A percentile compares a stretch with the other conserved stretches of the same genome.
These are phyloP conservation scores for Eutrema yunnanense DNA, from an alignment of 345 rosid species.

Conservation along the genomic window DNA sequence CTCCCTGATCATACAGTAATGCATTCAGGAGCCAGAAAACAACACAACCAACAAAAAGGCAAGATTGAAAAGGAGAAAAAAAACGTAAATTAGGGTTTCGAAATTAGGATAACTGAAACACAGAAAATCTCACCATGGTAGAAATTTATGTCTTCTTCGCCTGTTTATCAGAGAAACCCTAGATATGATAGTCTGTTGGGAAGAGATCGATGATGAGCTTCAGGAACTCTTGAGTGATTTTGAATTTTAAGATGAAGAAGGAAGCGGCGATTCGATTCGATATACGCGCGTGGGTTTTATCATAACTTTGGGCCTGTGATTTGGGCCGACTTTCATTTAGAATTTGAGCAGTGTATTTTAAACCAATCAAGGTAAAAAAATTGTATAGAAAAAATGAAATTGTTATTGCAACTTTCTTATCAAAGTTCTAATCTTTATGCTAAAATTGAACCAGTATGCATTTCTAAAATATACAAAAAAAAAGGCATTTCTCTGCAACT, in stretches of 20 bases:
- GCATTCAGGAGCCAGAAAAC: background rate
- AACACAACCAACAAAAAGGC: background rate
- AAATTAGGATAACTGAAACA: background rate
- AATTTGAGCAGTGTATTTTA: background rate
- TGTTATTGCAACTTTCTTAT: too few relatives aligned
- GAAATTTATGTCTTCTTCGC: background rate
- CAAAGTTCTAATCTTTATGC: too few relatives aligned
- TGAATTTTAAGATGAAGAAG: slow-evolving; percentile 4
- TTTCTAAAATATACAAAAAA: too few relatives aligned
- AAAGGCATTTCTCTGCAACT: too few relatives aligned
- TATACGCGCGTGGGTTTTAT: slow-evolving; percentile 7
- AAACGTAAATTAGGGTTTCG: slow-evolving; percentile 12
- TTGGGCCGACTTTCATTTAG: background rate
- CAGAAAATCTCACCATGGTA: slow-evolving; percentile 14
- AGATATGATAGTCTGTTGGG: background rate
- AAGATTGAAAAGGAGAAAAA: too few relatives aligned
- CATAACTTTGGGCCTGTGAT: background rate
- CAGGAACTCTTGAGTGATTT: background rate
- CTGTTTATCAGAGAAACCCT: background rate
- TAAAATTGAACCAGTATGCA: too few relatives aligned
- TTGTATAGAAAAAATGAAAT: too few relatives aligned
- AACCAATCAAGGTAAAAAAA: too few relatives aligned
- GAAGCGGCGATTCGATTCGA: background rate
- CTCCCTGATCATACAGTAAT: slow-evolving; percentile 30
- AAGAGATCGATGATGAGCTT: background rate